Base-by-base conservation (phyloP, 805 yeast genomes). In the Hagleromyces aurorensis region DNA sequence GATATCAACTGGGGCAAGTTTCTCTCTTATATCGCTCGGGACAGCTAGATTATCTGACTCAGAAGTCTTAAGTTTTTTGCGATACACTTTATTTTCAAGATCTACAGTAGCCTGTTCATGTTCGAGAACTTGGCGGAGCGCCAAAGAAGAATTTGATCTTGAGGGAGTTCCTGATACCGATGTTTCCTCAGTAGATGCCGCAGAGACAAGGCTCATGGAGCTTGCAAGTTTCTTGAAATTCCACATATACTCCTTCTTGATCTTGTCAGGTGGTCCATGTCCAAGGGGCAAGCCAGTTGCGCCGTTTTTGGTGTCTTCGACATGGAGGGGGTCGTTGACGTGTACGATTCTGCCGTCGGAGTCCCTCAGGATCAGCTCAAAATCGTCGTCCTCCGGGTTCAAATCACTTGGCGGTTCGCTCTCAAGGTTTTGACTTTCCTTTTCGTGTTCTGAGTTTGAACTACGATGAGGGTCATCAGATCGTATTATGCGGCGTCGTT, bases 221-320 rank as follows among this genome's bases (percentile, higher is more conserved):
- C 37, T 27, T 27, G 37, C 13, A 27, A 39, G 41, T 27, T 40
- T 54, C 44, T 59, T 62, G 33, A 52, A 43, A 16, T 73, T 67
- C 73, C 79, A 68, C 27, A 68, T 52, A 11, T 74, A 61, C 25
- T 73, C 80, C 38, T 67, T 72, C 45, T 68, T 72, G 20, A 71
- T 59, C 44, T 71, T 77, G 3, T 63, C 55, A 11, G 73, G 70
- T 6, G 95, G 95, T 5, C 67, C 65, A n/a, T 71, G 65, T 40
- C 74, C 83, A 31, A 85, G 55, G 3, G 91, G 79, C 22, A 74
- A 63, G 2, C 96, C 95, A 0, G 89, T 78, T 21, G 73, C 72
- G 7, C 69, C 66, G 23, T 82, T 75, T 7, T 59, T 52, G 0
- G 79, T 74, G 20, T 64, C 68, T 72, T 68, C 19, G 65, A 51